Evolutionary conservation across 495 filamentous ascomycete genomes (phyloP).

Genomic region (Aspergillus mulundensis): DNA sequence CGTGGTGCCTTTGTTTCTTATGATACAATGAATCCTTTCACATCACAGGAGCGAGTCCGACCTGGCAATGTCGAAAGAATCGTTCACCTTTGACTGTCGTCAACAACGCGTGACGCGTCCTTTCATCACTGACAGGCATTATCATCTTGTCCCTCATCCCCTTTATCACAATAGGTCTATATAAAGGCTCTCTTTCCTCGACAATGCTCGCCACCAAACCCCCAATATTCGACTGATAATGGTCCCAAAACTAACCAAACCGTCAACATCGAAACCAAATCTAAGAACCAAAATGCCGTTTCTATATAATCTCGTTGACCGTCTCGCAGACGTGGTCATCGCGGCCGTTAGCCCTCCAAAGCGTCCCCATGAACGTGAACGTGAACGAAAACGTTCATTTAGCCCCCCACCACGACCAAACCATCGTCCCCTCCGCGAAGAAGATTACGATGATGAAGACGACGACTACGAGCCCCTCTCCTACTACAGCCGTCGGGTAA

Average conservation of each 20-base stretch:
- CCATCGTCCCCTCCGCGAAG: not conserved
- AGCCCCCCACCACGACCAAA: not conserved
- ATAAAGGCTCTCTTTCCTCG: not conserved
- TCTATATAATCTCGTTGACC: constrained; percentile 2
- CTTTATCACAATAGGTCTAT: constrained; percentile 6
- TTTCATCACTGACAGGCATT: not conserved
- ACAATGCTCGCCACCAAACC: not conserved
- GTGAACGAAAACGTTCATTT: not conserved
- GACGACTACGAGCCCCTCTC: not conserved
- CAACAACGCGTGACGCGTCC: too few relatives aligned
- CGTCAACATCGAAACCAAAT: not conserved
- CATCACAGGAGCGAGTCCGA: too few relatives aligned
- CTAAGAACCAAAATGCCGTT: not conserved
- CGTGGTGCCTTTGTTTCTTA: not conserved
- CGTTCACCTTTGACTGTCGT: too few relatives aligned
- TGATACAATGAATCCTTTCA: too few relatives aligned
- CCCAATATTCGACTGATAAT: too few relatives aligned
- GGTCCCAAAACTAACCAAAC: not conserved
- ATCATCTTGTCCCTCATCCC: not conserved
- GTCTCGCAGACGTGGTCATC: constrained; percentile 1
- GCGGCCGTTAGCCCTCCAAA: not conserved
- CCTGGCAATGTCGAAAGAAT: too few relatives aligned
- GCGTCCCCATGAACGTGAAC: not conserved
- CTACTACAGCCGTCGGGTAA: not conserved
- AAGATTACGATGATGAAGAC: not conserved